Base-by-base conservation (phyloP, 371 early-diverging fungal species). In the Nosema granulosis region DNA sequence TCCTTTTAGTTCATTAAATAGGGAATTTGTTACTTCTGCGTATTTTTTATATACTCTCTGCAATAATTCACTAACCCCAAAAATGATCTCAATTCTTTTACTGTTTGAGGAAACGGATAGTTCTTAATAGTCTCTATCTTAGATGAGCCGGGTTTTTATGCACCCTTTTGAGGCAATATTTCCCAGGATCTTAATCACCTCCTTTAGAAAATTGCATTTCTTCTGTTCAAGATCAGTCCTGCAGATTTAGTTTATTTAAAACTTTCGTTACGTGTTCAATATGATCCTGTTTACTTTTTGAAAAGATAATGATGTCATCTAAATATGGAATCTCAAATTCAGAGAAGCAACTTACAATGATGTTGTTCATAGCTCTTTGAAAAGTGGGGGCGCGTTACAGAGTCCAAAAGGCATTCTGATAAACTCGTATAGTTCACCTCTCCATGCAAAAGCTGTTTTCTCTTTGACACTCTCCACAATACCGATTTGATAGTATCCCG, bases 401-500 rank as follows among this genome's bases (percentile, higher is more conserved):
- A 56, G 51, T 1, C 74, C 74, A 49, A 73, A 73, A 49, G 74
- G 76, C 71, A 76, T 70, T 69, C 20, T 58, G 0, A 22, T 68
- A 68, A 75, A 88, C 65, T 87, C 84, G 70, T 63, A 83, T 2
- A 76, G 57, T 18, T 85, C 84, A 4, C 59, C 26, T 28, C 35
- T 43, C 0, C 76, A 73, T 29, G 79, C 70, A 54, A 87, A 87
- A 0, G 85, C 87, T 0, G 87, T 85, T 31, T 86, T 83, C 22
- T 83, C 57, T 0, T 51, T 72, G 13, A 76, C 79, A 0, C 34
- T 65, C 16, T 67, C 58, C 0, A 71, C 0, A 12, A 51, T 85
- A 69, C 0, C 72, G 13, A 87, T 72, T 67, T 88, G 86, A 82
- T 84, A 82, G 68, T 82, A 88, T 0, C 87, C 87, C 13, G 66